These are phyloP conservation scores for Macadamia integrifolia DNA, from an alignment of 164 flowering plant genomes.

Conservation along the genomic window DNA sequence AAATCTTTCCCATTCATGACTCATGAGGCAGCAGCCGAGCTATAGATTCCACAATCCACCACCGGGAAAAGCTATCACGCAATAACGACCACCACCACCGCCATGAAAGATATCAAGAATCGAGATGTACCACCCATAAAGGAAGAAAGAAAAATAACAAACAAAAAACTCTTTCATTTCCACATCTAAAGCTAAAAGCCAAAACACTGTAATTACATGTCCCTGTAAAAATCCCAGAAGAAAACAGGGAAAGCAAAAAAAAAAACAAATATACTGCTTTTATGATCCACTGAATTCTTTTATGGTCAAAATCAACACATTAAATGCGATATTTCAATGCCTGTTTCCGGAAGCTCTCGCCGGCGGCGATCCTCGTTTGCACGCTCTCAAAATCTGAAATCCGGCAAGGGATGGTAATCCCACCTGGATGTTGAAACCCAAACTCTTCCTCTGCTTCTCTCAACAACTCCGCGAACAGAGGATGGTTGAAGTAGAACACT, in stretches of 20 bases:
- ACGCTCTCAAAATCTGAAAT: slow-evolving; percentile 65
- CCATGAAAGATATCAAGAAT: no score
- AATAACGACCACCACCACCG: no score
- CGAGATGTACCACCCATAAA: no score
- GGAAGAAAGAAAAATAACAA: background rate
- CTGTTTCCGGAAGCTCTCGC: slow-evolving; percentile 27
- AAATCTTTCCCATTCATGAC: no score
- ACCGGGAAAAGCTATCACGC: no score
- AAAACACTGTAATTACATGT: no score
- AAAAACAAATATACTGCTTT: background rate
- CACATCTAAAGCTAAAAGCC: no score
- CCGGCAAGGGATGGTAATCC: slow-evolving; percentile 77
- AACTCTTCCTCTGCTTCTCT: slow-evolving; percentile 69
- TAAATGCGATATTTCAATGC: slow-evolving; percentile 23
- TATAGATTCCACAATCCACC: no score
- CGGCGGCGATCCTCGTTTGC: slow-evolving; percentile 54
- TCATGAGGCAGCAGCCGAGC: no score
- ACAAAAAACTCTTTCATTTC: background rate
- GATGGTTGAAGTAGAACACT: slow-evolving; percentile 81
- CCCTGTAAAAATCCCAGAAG: no score
- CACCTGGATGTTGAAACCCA: slow-evolving; percentile 69
- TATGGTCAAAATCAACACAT: slow-evolving; percentile 10
- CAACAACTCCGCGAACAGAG: slow-evolving; percentile 64
- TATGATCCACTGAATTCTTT: background rate
- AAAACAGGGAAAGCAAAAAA: background rate